Base-by-base conservation (phyloP, 768 basidiomycete genomes). In the Termitomyces sp. region DNA sequence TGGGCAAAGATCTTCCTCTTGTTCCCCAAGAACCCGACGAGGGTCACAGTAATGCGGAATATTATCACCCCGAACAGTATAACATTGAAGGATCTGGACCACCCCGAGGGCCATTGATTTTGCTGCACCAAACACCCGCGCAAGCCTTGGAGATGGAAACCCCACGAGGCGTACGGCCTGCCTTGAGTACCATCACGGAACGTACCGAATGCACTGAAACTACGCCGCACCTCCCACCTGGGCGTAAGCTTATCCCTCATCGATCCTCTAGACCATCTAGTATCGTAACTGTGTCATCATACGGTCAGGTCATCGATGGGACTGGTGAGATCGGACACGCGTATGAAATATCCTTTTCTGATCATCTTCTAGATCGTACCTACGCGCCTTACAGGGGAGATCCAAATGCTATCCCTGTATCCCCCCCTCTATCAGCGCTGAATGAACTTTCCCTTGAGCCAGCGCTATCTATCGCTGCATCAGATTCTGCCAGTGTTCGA, bases 401-500 rank as follows among this genome's bases (percentile, higher is more conserved):
- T 32, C 65, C 70, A 13, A 50, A 87, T 60, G 71, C 69, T 11
- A 84, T 85, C 56, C 78, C 80, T 22, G 79, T 83, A 20, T 89
- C 88, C 13, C 88, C 87, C 41, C 83, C 88, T 24, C 74, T 72
- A 1, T 89, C 88, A 22, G 88, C 88, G 18, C 64, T 87, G n/a
- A 75, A 79, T 38, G 74, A 81, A 32, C 73, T 88, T 33, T 84
- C 87, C 13, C 74, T 80, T 52, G 84, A 87, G 60, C 75, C 78
- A 53, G 76, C 81, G 7, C 84, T 84, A 38, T 84, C 85, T 20
- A 71, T 79, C 64, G 70, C 72, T 59, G 75, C 80, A 5, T 76
- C 76, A 28, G 73, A 74, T 36, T 70, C 79, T 18, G 70, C 71
- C 60, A 68, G 71, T 69, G 58, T 71, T 61, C 63, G 66, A 58